Evolutionary conservation across 306 rosid genomes (phyloP), one percentile per base, ranked within the genome.

Genomic region (Lathyrus tuberosus): DNA sequence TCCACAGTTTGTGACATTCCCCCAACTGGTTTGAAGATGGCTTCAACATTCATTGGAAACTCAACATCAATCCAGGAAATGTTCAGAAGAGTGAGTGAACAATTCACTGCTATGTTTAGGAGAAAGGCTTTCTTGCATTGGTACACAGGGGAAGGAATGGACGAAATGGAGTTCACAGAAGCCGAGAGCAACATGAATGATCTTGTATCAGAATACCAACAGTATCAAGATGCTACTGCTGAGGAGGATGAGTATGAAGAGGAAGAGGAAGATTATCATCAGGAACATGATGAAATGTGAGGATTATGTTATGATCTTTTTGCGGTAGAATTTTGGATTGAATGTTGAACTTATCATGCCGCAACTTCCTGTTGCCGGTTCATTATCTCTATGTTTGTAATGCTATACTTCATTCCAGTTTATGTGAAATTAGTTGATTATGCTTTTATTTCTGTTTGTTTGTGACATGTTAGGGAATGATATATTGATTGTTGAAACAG

Each of bases 331-430:
- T 43, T 12, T 16, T 8, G 17, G 24, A 16, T 15, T 8, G 35
- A 54, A 11, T 22, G 12, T 54, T 15, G 15, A 28, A 14, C 1
- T 13, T 7, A 13, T 3, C 12, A 57, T 57, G 87, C 79, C 8
- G 81, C 87, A 86, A 87, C 91, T 83, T 67, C 88, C 87, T 59
- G 86, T 88, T 88, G 87, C 86, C 52, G 74, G 79, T 61, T 81
- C 43, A 72, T 67, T 52, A 76, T 80, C 65, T 65, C 72, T 72
- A 30, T 26, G 52, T 41, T 35, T 46, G 46, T 53, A 53, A 22
- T 64, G 44, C 47, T 57, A 66, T 35, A 38, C 52, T 59, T 49
- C 33, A 71, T 82, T 85, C 71, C 49, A 76, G 76, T 72, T 68
- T 3, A 44, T 38, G 43, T 30, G 48, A 73, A 70, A 79, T 69